These are phyloP conservation scores for Diaporthe sp. DNA, from an alignment of 2,329 filamentous ascomycete genomes.

Conservation along the genomic window DNA sequence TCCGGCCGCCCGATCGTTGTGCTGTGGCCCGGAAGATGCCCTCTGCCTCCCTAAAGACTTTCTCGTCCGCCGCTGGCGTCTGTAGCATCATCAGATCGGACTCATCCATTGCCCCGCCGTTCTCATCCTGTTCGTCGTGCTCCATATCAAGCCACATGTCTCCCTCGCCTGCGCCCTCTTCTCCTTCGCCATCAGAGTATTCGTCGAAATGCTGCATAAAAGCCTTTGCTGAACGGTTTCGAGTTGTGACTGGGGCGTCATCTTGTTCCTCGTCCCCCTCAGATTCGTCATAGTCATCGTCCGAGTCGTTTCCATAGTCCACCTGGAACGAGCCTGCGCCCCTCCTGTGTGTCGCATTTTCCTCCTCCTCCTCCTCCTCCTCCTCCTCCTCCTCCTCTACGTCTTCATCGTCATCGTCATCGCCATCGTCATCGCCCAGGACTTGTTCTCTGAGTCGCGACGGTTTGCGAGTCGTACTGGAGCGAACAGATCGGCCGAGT, in stretches of 20 bases:
- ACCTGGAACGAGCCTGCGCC: conserved; percentile 45
- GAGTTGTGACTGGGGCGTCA: conserved; percentile 41
- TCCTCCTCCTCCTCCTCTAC: conserved; percentile 51
- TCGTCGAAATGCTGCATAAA: conserved; percentile 41
- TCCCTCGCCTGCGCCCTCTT: conserved; percentile 52
- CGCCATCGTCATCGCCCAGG: conserved; percentile 44
- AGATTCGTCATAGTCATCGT: conserved; percentile 49
- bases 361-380: conserved; percentile 50
- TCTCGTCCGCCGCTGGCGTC: conserved; percentile 64
- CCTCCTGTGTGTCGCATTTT: conserved; percentile 45
- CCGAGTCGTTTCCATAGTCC: conserved; percentile 50
- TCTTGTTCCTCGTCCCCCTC: conserved; percentile 50
- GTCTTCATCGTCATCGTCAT: conserved; percentile 40
- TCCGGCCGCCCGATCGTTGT: conserved; percentile 51
- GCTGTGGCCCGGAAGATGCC: conserved; percentile 65
- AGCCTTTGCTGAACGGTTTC: conserved; percentile 44
- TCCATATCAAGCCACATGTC: conserved; percentile 63
- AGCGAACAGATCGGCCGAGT: conserved; percentile 60
- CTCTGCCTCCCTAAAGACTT: conserved; percentile 65
- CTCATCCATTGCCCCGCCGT: conserved; percentile 53
- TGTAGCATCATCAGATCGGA: conserved; percentile 66
- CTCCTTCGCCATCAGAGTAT: conserved; percentile 34
- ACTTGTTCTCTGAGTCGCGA: conserved; percentile 63
- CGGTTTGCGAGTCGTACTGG: conserved; percentile 53
- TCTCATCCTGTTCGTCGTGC: conserved; percentile 50